These are phyloP conservation scores for Amylocarpus encephaloides DNA, from an alignment of 2,329 filamentous ascomycete species.

Conservation along the genomic window DNA sequence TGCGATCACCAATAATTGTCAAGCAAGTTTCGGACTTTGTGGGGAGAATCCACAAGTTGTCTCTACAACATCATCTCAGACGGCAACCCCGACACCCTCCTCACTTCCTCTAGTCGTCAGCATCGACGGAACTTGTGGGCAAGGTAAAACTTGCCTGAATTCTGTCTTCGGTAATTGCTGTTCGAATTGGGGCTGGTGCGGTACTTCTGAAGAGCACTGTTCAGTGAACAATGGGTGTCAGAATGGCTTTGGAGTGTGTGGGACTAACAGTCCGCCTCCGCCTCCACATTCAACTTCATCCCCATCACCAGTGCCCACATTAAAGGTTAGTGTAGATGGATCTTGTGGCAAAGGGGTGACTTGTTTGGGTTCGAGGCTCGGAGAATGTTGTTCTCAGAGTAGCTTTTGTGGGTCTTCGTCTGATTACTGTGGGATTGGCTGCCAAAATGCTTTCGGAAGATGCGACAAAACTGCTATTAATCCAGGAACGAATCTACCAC, in stretches of 20 bases:
- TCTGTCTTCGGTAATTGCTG: slow-evolving; percentile 14
- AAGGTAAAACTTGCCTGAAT: slow-evolving; percentile 5
- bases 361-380: neutral
- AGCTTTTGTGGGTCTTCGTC: slow-evolving; percentile 3
- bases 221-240: slow-evolving; percentile 15
- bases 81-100: neutral
- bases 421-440: slow-evolving; percentile 1
- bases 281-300: neutral
- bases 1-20: slow-evolving; percentile 2
- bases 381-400: slow-evolving; percentile 5
- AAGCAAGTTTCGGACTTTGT: slow-evolving; percentile 2
- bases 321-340: slow-evolving; percentile 1
- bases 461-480: neutral
- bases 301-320: neutral
- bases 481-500: neutral
- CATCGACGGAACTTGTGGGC: slow-evolving; percentile 12
- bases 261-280: neutral
- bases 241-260: slow-evolving; percentile 13
- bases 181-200: slow-evolving; percentile 12
- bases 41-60: neutral
- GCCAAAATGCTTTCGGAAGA: slow-evolving; percentile 2
- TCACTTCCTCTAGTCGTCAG: neutral
- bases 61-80: neutral
- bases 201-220: slow-evolving; percentile 9
- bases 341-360: slow-evolving; percentile 4